Base-by-base conservation (phyloP, 768 basidiomycete genomes). In the Hydnum rufescens region DNA sequence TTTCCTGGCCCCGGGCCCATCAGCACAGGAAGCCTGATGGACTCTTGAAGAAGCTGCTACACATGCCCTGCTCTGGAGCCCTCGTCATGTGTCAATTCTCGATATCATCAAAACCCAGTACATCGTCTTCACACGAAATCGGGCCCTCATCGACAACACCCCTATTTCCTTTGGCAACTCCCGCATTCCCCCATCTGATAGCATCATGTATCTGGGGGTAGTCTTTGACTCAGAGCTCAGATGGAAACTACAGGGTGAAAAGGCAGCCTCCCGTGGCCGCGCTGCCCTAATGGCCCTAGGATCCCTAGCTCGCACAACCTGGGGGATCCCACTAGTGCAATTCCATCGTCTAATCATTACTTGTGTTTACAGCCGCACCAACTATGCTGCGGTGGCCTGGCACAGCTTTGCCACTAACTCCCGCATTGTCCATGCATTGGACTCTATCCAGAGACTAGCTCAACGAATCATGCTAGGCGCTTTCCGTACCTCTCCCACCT, bases 311-410 rank as follows among this genome's bases (percentile, higher is more conserved):
- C 48, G 49, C 18, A 52, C 53, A 18, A 52, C 51, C 8, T 54
- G 51, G 51, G 53, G 53, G 4, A 54, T 51, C 5, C 48, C 53
- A 5, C 4, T 30, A 13, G 26, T 4, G 13, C 29, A 52, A 18
- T n/a, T 54, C 16, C 47, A 19, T 5, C 1, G 50, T 6, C 50
- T 54, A 19, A 22, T 32, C 30, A 5, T 19, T n/a, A 51, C 51
- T 1, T 6, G 51, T 30, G 53, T 51, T 32, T 19, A 6, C n/a
- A 19, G 50, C 1, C 4, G 16, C 5, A 31, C 29, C 13, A 49
- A 54, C 30, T 54, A 54, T 39, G 53, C 28, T 5, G 51, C 32
- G 16, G 32, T 52, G 19, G 28, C 23, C 13, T 54, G 53, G 53
- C 50, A 53, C 47, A 44, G 26, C 19, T 36, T 51, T 16, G 8